Evolutionary conservation across 1,284 basidiomycete species (phyloP).

Genomic region (Gastroboletus turbinatus): DNA sequence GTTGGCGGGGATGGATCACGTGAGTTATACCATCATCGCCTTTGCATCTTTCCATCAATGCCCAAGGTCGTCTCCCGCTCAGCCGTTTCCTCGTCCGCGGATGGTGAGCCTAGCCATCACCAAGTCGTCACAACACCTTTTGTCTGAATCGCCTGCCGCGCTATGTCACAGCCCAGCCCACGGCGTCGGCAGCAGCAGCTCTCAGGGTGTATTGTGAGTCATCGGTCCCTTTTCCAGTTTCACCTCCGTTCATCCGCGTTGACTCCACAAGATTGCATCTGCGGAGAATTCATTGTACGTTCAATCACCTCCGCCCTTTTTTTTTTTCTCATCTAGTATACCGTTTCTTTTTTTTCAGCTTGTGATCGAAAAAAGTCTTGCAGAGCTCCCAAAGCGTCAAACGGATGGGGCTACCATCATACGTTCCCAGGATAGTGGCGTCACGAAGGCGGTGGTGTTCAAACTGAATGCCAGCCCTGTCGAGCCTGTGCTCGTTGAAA

Average conservation of each 20-base stretch:
- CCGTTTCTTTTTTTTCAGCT: conserved; percentile 47
- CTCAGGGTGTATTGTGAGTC: conserved; percentile 77
- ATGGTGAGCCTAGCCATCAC: conserved; percentile 49
- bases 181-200: conserved; percentile 72
- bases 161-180: conserved; percentile 61
- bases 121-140: conserved; percentile 3
- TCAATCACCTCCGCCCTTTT: neutral
- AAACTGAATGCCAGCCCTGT: conserved; percentile 68
- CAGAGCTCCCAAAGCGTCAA: conserved; percentile 65
- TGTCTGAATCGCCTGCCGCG: conserved; percentile 1
- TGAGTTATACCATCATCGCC: conserved; percentile 17
- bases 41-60: conserved; percentile 40
- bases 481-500: conserved; percentile 70
- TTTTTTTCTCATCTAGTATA: conserved; percentile 5
- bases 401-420: conserved; percentile 75
- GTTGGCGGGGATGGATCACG: conserved; percentile 25
- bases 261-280: conserved; percentile 68
- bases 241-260: conserved; percentile 10
- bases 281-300: conserved; percentile 81
- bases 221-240: conserved; percentile 3
- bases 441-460: conserved; percentile 65
- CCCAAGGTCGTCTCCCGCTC: conserved; percentile 82
- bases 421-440: conserved; percentile 59
- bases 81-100: conserved; percentile 76
- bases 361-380: conserved; percentile 75